Conservation (phyloP, 1,139 yeast species). For the Lodderomyces parapsilosis region DNA sequence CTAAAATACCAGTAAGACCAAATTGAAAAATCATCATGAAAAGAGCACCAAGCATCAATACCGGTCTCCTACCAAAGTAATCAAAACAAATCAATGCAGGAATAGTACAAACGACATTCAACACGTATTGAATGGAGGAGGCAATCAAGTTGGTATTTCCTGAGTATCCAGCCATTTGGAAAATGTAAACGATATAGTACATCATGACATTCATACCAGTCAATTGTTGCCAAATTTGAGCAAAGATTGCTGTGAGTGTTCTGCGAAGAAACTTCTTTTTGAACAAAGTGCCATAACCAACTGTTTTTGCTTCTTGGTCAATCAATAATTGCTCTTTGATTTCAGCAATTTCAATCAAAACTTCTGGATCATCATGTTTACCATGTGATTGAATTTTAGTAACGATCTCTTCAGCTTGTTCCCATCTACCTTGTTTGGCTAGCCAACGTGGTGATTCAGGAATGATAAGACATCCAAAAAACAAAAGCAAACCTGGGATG, state of each 20-base stretch:
- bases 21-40: constrained; percentile 34
- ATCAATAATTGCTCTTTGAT: constrained; percentile 50
- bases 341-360: constrained; percentile 57
- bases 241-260: constrained; percentile 47
- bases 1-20: constrained; percentile 42
- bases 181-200: constrained; percentile 61
- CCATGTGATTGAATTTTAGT: constrained; percentile 56
- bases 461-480: constrained; percentile 48
- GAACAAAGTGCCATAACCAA: constrained; percentile 48
- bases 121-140: constrained; percentile 52
- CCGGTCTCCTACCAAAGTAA: constrained; percentile 36
- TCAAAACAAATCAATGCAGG: constrained; percentile 41
- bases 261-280: constrained; percentile 45
- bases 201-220: constrained; percentile 70
- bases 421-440: constrained; percentile 63
- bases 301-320: constrained; percentile 33
- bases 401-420: constrained; percentile 55
- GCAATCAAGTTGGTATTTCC: constrained; percentile 46
- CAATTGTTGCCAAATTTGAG: constrained; percentile 63
- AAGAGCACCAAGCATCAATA: constrained; percentile 33
- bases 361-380: constrained; percentile 50
- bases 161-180: constrained; percentile 54
- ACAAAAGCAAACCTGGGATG: constrained; percentile 55
- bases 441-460: constrained; percentile 81
- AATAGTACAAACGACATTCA: constrained; percentile 46